Evolutionary conservation across 768 basidiomycete genomes (phyloP).

Genomic region (Xerocomellus amylosporus): DNA sequence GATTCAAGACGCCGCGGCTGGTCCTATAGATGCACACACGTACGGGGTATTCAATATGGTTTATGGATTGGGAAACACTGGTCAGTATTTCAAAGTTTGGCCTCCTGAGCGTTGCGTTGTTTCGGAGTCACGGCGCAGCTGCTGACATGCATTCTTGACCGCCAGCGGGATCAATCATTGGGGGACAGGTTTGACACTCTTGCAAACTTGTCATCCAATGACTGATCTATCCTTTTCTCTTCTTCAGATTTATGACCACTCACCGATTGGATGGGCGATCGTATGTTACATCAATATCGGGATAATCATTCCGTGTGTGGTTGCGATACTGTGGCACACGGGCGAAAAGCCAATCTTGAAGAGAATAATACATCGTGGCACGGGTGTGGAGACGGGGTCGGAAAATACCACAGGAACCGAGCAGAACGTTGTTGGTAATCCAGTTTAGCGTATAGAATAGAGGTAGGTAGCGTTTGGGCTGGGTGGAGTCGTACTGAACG

Average conservation of each 20-base stretch:
- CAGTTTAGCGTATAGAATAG: not conserved
- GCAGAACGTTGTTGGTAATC: not conserved
- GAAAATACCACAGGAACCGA: not conserved
- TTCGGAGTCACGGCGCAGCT: not conserved
- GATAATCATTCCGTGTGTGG: not conserved
- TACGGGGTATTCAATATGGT: not conserved
- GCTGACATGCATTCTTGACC: not conserved
- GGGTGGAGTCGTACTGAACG: too few species aligned
- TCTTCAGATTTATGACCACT: not conserved
- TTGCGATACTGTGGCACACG: not conserved
- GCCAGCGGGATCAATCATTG: not conserved
- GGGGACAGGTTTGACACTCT: not conserved
- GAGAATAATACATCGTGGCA: not conserved
- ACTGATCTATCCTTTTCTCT: not conserved
- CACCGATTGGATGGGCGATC: not conserved
- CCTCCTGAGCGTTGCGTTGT: not conserved
- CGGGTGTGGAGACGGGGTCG: not conserved
- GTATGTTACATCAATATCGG: not conserved
- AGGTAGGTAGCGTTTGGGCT: not conserved
- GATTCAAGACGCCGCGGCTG: not conserved
- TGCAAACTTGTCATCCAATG: not conserved
- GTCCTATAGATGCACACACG: not conserved
- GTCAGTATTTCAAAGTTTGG: not conserved
- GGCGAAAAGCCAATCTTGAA: not conserved
- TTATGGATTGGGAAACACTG: not conserved